Evolutionary conservation across 139 green algal genomes (phyloP), one percentile per base, ranked within the genome.

Genomic region (Zygnema circumcarinatum): DNA sequence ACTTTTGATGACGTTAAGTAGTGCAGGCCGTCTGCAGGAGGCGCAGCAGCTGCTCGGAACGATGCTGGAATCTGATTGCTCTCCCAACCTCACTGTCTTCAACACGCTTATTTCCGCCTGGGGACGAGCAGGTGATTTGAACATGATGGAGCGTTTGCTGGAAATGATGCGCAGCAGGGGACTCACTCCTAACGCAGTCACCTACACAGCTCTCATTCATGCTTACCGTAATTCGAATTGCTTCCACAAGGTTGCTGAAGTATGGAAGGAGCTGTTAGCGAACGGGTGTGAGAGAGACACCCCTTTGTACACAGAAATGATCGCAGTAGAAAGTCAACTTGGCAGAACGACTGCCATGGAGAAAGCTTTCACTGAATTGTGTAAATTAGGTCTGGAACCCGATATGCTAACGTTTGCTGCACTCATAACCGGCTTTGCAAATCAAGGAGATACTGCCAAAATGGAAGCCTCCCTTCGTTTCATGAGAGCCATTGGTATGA

Each of bases 51-150:
- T 84, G 36, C 39, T 84, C 33, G 38, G 1, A 7, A 33, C 31
- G 16, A 84, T 84, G 76, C 33, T 62, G 39, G 47, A 35, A 35
- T 0, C 41, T 20, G 47, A 67, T 36, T 36, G 62, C 47, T 36
- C 32, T 29, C 76, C 76, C 38, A 84, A 78, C 76, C 32, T 62
- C 39, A 1, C 52, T 62, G 38, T 84, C 38, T 84, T 84, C 20
- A 84, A 84, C 39, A 84, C 76, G 11, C 76, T 84, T 0, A 36
- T 84, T 36, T 33, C 76, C 22, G 76, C 76, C 2, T 20, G 20
- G 7, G 76, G 47, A 54, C 0, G 1, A 31, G 38, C 76, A 54
- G 76, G 76, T 1, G 38, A 84, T 36, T 74, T 54, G 21, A 32
- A 36, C 7, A 29, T 33, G 29, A 56, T 84, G 76, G 38, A 84